These are phyloP conservation scores for Aspergillus carlsbadensis DNA, from an alignment of 495 filamentous ascomycete genomes.

Conservation along the genomic window DNA sequence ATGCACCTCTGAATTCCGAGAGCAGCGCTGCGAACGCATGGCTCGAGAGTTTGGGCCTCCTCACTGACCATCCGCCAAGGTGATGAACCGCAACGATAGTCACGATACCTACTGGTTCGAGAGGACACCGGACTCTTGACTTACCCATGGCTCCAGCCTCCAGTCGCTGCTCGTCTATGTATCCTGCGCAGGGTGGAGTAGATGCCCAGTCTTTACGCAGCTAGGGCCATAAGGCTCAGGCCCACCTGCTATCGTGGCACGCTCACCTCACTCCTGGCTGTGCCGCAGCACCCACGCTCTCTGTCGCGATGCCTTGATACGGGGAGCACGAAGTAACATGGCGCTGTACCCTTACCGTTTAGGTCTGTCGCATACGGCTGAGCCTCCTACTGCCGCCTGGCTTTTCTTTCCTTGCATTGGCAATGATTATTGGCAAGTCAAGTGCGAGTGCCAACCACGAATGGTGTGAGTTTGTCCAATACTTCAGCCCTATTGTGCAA, in stretches of 20 bases:
- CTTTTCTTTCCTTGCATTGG: too few species aligned
- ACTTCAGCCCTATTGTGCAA: background rate
- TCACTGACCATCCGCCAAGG: background rate
- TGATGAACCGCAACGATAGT: background rate
- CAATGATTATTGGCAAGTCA: background rate
- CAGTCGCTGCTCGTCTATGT: background rate
- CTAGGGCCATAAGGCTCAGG: background rate
- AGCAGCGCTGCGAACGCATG: background rate
- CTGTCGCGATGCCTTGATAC: background rate
- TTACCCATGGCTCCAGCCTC: background rate
- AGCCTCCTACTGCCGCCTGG: background rate
- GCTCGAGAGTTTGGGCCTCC: background rate
- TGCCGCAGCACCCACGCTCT: background rate
- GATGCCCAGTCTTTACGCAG: background rate
- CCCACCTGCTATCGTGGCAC: slow-evolving; percentile 2
- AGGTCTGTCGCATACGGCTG: slow-evolving; percentile 1
- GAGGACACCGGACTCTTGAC: background rate
- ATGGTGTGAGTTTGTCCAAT: background rate
- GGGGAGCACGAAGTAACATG: background rate
- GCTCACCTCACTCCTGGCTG: background rate
- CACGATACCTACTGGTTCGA: background rate
- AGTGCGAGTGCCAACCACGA: background rate
- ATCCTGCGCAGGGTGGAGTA: background rate
- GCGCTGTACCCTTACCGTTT: background rate
- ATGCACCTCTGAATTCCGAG: background rate